Conservation (phyloP, 352 stramenopile genomes). For the Blastocystis sp. region DNA sequence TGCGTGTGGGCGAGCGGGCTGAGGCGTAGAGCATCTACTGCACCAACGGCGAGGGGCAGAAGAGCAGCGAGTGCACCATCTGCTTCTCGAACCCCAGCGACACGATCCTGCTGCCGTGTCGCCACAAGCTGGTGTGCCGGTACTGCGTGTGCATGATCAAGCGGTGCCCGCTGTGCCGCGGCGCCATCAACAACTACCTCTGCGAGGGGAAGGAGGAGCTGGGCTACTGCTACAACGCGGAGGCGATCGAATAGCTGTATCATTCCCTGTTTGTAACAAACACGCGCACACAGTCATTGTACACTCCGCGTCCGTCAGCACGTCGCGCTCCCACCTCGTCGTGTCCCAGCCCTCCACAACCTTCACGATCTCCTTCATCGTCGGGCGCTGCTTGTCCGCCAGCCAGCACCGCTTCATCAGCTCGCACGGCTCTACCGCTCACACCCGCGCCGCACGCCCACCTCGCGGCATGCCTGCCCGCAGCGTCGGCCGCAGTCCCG, state of each 20-base stretch:
- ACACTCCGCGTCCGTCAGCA: not conserved
- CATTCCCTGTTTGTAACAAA: not conserved
- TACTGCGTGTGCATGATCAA: conserved; percentile 67
- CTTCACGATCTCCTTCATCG: conserved; percentile 66
- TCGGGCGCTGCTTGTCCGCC: conserved; percentile 39
- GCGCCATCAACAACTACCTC: conserved; percentile 44
- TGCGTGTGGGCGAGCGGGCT: not conserved
- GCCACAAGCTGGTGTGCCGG: conserved; percentile 55
- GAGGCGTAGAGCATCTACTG: conserved; percentile 47
- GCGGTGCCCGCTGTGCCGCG: conserved; percentile 45
- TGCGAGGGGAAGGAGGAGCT: conserved; percentile 19
- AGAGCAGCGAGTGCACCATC: conserved; percentile 65
- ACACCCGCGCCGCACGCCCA: not conserved
- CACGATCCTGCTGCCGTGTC: conserved; percentile 47
- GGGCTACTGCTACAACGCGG: not conserved
- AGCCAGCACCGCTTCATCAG: conserved; percentile 56
- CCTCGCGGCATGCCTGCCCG: conserved; percentile 37
- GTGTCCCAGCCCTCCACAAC: conserved; percentile 22
- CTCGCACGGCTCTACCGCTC: conserved; percentile 36
- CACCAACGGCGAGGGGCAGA: conserved; percentile 30
- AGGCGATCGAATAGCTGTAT: not conserved
- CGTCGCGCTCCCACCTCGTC: conserved; percentile 12
- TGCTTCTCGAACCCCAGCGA: conserved; percentile 63
- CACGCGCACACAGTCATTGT: not conserved
- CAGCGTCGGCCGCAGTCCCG: conserved; percentile 26